phyloP scores from a whole-genome alignment of 352 stramenopile species.

The Phytopythium helicoides region DNA sequence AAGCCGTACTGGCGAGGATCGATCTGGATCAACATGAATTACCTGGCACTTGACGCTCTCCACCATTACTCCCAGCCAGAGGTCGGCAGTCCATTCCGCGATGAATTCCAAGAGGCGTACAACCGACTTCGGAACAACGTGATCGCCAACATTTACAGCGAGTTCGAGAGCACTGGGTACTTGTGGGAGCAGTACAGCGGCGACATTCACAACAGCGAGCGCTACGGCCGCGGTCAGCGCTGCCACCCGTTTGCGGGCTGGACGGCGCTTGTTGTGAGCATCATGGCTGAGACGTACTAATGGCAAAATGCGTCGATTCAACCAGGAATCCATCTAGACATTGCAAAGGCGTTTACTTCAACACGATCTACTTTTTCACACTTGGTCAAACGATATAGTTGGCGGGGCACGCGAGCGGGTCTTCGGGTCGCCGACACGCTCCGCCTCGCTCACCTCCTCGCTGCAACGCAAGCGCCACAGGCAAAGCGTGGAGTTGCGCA shows the following conservation, averaged over 20 bases:
- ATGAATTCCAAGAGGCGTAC: conserved; percentile 44
- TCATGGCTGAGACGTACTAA: conserved; percentile 92
- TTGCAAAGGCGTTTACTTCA: conserved; percentile 3
- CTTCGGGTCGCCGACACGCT: conserved; percentile 20
- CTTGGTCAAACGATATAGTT: conserved; percentile 47
- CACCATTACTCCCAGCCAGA: conserved; percentile 63
- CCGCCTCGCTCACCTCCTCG: conserved; percentile 9
- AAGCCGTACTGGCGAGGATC: conserved; percentile 92
- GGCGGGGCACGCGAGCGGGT: conserved; percentile 49
- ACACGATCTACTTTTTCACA: conserved; percentile 4
- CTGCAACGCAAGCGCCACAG: conserved; percentile 12
- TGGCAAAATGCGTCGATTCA: neutral
- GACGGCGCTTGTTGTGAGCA: conserved; percentile 91
- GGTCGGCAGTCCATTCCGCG: conserved; percentile 41
- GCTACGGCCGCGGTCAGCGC: conserved; percentile 81
- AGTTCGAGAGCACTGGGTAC: conserved; percentile 89
- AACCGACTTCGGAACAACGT: conserved; percentile 53
- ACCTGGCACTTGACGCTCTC: conserved; percentile 84
- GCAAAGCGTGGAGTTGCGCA: conserved; percentile 21
- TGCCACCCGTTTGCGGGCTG: conserved; percentile 94
- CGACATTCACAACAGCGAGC: conserved; percentile 30
- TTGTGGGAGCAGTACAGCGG: conserved; percentile 95
- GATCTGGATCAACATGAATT: conserved; percentile 96
- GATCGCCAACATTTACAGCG: conserved; percentile 55
- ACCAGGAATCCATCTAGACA: neutral